Base-by-base conservation (phyloP, 192 early-diverging fungal genomes). In the Helicostylum pulchrum region DNA sequence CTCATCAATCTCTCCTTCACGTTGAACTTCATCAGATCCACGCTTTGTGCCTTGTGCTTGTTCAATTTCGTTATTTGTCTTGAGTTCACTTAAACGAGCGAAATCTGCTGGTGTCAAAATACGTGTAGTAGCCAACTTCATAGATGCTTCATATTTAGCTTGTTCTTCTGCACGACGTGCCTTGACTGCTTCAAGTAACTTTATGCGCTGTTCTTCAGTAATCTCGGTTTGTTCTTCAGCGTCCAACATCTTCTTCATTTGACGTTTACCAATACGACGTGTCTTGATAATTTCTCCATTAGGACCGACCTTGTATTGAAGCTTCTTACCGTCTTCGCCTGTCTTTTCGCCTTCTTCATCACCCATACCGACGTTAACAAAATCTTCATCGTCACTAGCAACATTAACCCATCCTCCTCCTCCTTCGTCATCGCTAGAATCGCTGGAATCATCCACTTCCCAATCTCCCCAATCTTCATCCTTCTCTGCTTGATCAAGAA, bases 101-200 rank as follows among this genome's bases (percentile, higher is more conserved):
- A 97, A 97, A 80, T 99, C 96, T 26, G 93, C 90, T 34, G 90
- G 87, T 45, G 94, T 96, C 51, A 95, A 81, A 57, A 98, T 91
- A 68, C 87, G 80, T 44, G 76, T 77, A 4, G 75, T 80, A 6
- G 80, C 78, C 58, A 80, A 30, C 57, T 75, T 75, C 46, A 76
- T 67, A 7, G 73, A 72, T 9, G 71, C 77, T 20, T 80, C 79
- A 63, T 80, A 36, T 56, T 75, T 79, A 44, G 77, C 75, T 15
- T 75, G 66, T 58, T 84, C 76, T 53, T 80, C 77, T 4, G 77
- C 69, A 53, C 59, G 52, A 32, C 59, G 30, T 44, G 69, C 68
- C 21, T 79, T 67, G 1, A 71, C 53, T 52, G 78, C 79, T 23
- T 72, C 77, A 44, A 72, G 65, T 17, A 69, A 67, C 62, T 78